Evolutionary conservation across 768 basidiomycete genomes (phyloP).

Genomic region (Albatrellus ellisii): DNA sequence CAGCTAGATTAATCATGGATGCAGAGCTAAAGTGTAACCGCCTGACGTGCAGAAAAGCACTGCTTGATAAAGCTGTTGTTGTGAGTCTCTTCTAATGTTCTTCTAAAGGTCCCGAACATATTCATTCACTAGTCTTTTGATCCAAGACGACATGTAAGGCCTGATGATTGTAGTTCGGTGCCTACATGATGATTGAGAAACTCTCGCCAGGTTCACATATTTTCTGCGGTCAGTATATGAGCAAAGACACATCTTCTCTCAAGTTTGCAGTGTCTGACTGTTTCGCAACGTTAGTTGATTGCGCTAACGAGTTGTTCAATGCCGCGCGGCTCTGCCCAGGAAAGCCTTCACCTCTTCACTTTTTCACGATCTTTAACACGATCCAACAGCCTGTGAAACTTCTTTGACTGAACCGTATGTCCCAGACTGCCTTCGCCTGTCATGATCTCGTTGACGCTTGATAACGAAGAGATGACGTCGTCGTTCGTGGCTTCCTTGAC

Average conservation of each 20-base stretch:
- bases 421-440: background rate
- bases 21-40: conserved; percentile 67
- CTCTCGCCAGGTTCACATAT: conserved; percentile 61
- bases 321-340: conserved; percentile 71
- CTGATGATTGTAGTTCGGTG: background rate
- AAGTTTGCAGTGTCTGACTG: background rate
- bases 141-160: conserved; percentile 42
- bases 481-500: conserved; percentile 13
- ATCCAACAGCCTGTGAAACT: conserved; percentile 62
- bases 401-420: conserved; percentile 65
- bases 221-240: conserved; percentile 46
- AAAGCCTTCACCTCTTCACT: conserved; percentile 12
- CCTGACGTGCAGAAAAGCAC: conserved; percentile 53
- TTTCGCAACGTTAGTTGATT: conserved; percentile 48
- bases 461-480: conserved; percentile 20
- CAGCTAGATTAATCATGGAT: too few species aligned
- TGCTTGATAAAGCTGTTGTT: conserved; percentile 76
- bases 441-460: background rate
- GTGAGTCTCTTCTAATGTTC: conserved; percentile 30
- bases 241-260: background rate
- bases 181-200: background rate
- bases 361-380: background rate
- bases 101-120: background rate
- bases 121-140: conserved; percentile 13
- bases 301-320: conserved; percentile 76